Evolutionary conservation across 768 basidiomycete species (phyloP).

Genomic region (Leccinum uliginosum): DNA sequence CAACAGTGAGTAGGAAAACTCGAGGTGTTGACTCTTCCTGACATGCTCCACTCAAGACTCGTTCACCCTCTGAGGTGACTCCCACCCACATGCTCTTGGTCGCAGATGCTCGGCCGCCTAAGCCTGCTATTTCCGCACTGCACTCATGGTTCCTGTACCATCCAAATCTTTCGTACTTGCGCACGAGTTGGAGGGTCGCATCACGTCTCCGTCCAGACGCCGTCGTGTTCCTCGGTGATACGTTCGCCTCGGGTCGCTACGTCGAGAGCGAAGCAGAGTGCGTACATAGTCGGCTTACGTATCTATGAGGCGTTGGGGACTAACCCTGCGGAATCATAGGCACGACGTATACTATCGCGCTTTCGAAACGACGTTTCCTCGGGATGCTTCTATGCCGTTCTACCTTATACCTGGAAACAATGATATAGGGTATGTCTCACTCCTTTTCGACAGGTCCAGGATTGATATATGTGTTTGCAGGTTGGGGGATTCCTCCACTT

Average conservation of each 20-base stretch:
- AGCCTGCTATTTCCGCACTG: slow-evolving; percentile 28
- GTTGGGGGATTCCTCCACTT: slow-evolving; percentile 50
- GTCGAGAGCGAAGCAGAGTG: slow-evolving; percentile 48
- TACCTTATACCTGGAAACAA: slow-evolving; percentile 79
- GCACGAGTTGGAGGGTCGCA: slow-evolving; percentile 66
- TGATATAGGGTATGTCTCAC: slow-evolving; percentile 57
- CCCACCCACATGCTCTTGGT: slow-evolving; percentile 61
- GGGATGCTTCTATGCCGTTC: slow-evolving; percentile 35
- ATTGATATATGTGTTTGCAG: slow-evolving; percentile 29
- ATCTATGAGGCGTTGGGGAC: background rate
- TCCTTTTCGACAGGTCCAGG: background rate
- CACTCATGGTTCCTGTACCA: slow-evolving; percentile 40
- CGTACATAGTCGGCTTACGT: slow-evolving; percentile 34
- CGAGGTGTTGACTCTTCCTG: background rate
- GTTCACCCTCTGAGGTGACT: slow-evolving; percentile 9
- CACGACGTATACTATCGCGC: slow-evolving; percentile 54
- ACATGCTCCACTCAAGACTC: slow-evolving; percentile 10
- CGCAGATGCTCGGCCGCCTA: slow-evolving; percentile 62
- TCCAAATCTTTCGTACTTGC: slow-evolving; percentile 54
- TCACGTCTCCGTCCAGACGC: slow-evolving; percentile 53
- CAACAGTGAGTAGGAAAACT: slow-evolving; percentile 24
- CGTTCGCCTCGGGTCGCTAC: slow-evolving; percentile 62
- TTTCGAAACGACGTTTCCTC: slow-evolving; percentile 60
- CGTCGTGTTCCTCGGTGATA: slow-evolving; percentile 76
- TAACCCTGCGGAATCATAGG: slow-evolving; percentile 34